These are phyloP conservation scores for Amanita phalloides DNA, from an alignment of 768 basidiomycete species.

Conservation along the genomic window DNA sequence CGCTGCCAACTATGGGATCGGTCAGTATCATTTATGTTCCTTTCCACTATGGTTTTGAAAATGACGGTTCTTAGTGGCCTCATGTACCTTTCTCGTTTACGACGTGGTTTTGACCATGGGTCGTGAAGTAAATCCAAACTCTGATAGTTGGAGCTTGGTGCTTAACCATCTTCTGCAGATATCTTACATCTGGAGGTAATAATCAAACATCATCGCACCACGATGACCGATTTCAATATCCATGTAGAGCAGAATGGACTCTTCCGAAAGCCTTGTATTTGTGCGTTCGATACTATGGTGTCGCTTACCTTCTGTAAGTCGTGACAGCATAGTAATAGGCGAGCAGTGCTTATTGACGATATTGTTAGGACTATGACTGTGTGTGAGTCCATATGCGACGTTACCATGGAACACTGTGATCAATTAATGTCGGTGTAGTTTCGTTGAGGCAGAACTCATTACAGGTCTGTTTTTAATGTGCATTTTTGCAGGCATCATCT, in stretches of 20 bases:
- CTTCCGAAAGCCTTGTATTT: not conserved
- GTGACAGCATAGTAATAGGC: not conserved
- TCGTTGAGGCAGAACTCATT: not conserved
- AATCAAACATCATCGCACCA: too few relatives aligned
- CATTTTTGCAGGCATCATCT: not conserved
- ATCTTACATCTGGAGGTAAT: not conserved
- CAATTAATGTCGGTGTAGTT: not conserved
- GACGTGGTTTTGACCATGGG: not conserved
- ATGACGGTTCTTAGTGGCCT: not conserved
- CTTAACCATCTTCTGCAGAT: not conserved
- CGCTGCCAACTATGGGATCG: not conserved
- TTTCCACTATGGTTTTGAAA: not conserved
- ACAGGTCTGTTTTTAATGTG: not conserved
- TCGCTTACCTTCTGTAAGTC: not conserved
- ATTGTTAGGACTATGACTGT: not conserved
- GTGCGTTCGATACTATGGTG: not conserved
- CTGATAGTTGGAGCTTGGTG: not conserved
- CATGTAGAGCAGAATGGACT: not conserved
- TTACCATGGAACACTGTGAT: not conserved
- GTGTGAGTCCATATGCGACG: not conserved
- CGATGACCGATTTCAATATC: not conserved
- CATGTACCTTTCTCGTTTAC: not conserved
- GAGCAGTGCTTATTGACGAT: too few relatives aligned
- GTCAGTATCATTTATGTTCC: not conserved
- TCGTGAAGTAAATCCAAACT: not conserved